Evolutionary conservation across 176 grass and related monocot species (phyloP).

Genomic region (Oryza brachyantha): DNA sequence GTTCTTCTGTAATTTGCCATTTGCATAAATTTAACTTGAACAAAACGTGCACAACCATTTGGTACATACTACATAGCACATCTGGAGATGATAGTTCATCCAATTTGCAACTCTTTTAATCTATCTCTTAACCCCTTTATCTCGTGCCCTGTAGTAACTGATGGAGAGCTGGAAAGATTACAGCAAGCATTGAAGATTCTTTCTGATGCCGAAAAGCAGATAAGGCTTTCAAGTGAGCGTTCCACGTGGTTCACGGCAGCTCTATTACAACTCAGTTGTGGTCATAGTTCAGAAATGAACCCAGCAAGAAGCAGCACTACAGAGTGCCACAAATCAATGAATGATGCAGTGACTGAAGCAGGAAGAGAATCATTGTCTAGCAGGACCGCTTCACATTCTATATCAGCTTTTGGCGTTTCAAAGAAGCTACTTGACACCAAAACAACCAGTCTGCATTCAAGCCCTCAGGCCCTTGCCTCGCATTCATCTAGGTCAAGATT

Average conservation of each 20-base stretch:
- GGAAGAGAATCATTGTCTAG: conserved; percentile 27
- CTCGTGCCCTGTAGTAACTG: conserved; percentile 53
- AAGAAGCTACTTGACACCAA: conserved; percentile 25
- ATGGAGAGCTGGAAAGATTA: conserved; percentile 70
- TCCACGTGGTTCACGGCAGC: conserved; percentile 86
- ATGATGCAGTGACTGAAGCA: conserved; percentile 38
- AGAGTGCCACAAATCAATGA: conserved; percentile 39
- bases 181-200: conserved; percentile 89
- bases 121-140: not conserved
- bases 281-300: conserved; percentile 52
- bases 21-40: not conserved
- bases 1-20: not conserved
- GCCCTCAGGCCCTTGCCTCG: conserved; percentile 27
- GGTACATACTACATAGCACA: not conserved
- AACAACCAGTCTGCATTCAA: conserved; percentile 25
- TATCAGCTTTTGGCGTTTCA: conserved; percentile 21
- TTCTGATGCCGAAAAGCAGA: conserved; percentile 85
- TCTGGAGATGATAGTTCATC: not conserved
- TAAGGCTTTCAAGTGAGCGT: conserved; percentile 73
- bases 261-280: conserved; percentile 65
- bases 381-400: conserved; percentile 35
- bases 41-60: not conserved
- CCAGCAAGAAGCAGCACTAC: conserved; percentile 35
- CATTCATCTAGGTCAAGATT: conserved; percentile 37
- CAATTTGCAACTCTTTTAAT: not conserved